These are phyloP conservation scores for Aspergillus wentii DNA, from an alignment of 495 filamentous ascomycete species.

Conservation along the genomic window DNA sequence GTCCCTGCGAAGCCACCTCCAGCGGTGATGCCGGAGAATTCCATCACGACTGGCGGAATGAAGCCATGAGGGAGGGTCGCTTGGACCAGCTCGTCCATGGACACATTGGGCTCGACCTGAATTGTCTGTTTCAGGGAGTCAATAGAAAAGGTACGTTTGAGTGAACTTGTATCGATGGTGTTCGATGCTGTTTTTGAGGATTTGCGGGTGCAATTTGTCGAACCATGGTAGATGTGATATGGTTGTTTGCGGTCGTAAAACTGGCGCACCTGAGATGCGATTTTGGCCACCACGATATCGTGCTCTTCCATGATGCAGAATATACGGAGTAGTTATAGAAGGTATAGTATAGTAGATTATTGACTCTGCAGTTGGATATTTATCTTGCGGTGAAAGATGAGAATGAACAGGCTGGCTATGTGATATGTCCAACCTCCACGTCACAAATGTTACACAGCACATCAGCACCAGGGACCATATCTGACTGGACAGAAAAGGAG, in stretches of 20 bases:
- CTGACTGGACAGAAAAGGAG: not conserved
- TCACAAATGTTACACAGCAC: no score
- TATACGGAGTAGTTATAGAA: not conserved
- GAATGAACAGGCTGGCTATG: not conserved
- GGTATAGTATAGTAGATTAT: not conserved
- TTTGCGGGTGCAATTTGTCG: constrained; percentile 61
- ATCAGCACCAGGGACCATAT: not conserved
- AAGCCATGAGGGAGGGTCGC: constrained; percentile 30
- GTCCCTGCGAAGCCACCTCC: constrained; percentile 46
- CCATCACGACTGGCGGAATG: constrained; percentile 45
- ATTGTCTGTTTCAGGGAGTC: constrained; percentile 26
- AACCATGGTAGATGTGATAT: constrained; percentile 69
- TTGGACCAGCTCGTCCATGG: constrained; percentile 36
- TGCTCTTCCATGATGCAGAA: constrained; percentile 1
- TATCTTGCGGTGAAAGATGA: no score
- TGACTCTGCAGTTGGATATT: not conserved
- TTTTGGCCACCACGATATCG: not conserved
- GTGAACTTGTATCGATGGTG: constrained; percentile 49
- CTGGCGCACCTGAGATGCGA: constrained; percentile 29
- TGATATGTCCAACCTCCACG: no score
- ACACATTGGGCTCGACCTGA: constrained; percentile 41
- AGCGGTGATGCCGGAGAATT: constrained; percentile 46
- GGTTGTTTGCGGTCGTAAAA: constrained; percentile 50
- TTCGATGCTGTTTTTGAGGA: not conserved
- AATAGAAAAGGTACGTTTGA: constrained; percentile 45